A percentile compares a stretch with the other conserved stretches of the same genome.
Conservation (phyloP, 495 filamentous ascomycete genomes). For the Parmelia sp. region DNA sequence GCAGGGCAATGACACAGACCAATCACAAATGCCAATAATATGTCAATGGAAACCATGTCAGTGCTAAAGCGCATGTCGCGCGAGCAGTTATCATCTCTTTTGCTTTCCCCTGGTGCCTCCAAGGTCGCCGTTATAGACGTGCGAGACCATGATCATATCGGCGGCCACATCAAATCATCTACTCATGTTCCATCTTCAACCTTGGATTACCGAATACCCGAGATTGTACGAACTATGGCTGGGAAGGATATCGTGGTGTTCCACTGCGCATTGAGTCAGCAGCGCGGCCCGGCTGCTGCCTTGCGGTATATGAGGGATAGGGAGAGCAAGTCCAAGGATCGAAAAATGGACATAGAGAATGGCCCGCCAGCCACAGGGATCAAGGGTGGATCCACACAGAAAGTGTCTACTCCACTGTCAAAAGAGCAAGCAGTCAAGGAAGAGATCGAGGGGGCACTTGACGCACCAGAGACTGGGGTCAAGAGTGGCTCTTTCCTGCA, state of each 20-base stretch:
- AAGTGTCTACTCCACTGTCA: constrained; percentile 23
- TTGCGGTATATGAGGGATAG: constrained; percentile 61
- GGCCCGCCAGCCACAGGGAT: constrained; percentile 5
- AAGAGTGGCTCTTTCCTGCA: constrained; percentile 27
- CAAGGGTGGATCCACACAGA: constrained; percentile 4
- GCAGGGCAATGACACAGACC: background rate
- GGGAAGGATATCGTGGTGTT: constrained; percentile 83
- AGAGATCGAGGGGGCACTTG: background rate
- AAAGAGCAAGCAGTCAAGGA: constrained; percentile 31
- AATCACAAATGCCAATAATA: background rate
- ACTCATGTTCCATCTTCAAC: constrained; percentile 66
- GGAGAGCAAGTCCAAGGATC: constrained; percentile 30
- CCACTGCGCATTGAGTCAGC: constrained; percentile 91
- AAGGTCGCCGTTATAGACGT: constrained; percentile 79
- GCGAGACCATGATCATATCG: constrained; percentile 85
- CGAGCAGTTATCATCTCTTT: constrained; percentile 50
- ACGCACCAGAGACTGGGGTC: constrained; percentile 5
- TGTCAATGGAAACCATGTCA: constrained; percentile 40
- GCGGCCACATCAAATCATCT: constrained; percentile 75
- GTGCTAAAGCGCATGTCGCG: constrained; percentile 60
- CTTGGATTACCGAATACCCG: constrained; percentile 70
- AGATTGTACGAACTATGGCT: constrained; percentile 69
- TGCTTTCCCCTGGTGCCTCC: constrained; percentile 32
- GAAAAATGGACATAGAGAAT: background rate
- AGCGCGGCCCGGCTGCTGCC: constrained; percentile 70